Base-by-base conservation (phyloP, 2,329 filamentous ascomycete species). In the Raffaelea albimanens region DNA sequence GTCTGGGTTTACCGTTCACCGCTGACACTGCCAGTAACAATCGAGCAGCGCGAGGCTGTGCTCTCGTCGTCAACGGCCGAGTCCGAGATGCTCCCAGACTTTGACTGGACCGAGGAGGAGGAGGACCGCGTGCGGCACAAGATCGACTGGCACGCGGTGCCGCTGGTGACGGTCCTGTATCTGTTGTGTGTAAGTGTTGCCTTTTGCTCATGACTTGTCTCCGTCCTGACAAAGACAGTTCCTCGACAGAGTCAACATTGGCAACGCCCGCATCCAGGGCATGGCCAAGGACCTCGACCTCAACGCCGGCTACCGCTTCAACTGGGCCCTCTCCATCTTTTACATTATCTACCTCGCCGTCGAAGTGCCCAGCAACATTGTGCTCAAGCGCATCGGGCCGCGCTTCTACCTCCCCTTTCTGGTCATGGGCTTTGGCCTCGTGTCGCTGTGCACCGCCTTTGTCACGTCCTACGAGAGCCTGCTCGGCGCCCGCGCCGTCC, bases 281-380 rank as follows among this genome's bases (percentile, higher is more conserved):
- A 66, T 80, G 65, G 60, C 54, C 1, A 56, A 60, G 13, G 75
- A 78, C 25, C 61, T 80, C 3, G 52, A 70, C 4, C 66, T 79
- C 7, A 41, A 41, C 29, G 16, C 36, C 9, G 45, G 45, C 39
- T 46, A 42, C 45, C 68, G 68, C 13, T 78, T 77, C 66, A 80
- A 79, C 57, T 75, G 73, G 66, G 71, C 73, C 0, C 70, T 76
- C 1, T 76, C 74, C 45, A 70, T 76, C 50, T 78, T 80, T 64
- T 79, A 78, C 61, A 71, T 80, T 50, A 58, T 73, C 48, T 79
- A 79, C 60, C 65, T 77, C 45, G 59, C 73, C 23, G 65, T 77
- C 50, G 76, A 79, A 56, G 66, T 79, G 1, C 76, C 76, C 3
- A 72, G 69, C 57, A 76, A 78, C 56, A 68, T 78, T 49, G 41